These are phyloP conservation scores for Cucurbita pepo DNA, from an alignment of 306 rosid species.

Conservation along the genomic window DNA sequence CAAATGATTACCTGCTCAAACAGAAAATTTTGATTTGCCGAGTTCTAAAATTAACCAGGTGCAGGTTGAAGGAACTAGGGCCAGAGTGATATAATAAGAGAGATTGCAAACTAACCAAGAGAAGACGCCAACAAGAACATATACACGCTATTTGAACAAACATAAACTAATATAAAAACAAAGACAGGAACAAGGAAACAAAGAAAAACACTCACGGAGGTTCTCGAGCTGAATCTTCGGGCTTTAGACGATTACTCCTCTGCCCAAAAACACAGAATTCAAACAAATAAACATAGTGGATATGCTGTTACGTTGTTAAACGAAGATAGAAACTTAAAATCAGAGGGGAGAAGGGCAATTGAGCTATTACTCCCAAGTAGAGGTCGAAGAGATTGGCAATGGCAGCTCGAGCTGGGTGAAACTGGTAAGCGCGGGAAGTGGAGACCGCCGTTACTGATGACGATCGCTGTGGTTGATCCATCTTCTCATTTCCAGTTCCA, in stretches of 20 bases:
- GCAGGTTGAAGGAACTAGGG: neutral
- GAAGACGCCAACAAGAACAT: neutral
- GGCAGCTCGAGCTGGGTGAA: slow-evolving; percentile 70
- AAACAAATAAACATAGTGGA: neutral
- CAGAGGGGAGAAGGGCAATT: neutral
- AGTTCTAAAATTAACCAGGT: neutral
- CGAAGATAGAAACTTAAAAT: neutral
- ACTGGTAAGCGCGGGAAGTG: slow-evolving; percentile 50
- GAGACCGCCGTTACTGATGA: slow-evolving; percentile 17
- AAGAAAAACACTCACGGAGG: slow-evolving; percentile 39
- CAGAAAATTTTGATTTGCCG: neutral
- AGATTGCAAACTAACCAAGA: neutral
- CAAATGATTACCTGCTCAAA: neutral
- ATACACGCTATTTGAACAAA: neutral
- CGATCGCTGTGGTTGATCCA: slow-evolving; percentile 75
- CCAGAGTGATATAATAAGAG: neutral
- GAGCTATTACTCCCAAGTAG: slow-evolving; percentile 51
- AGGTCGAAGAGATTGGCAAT: slow-evolving; percentile 80
- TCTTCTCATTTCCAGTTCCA: slow-evolving; percentile 12
- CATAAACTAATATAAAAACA: neutral
- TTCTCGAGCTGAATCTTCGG: slow-evolving; percentile 48
- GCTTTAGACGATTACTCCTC: slow-evolving; percentile 49
- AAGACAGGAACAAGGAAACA: neutral
- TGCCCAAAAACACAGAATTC: slow-evolving; percentile 6
- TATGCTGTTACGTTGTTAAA: neutral